Evolutionary conservation across 768 basidiomycete genomes (phyloP).

Genomic region (Russula foetens): DNA sequence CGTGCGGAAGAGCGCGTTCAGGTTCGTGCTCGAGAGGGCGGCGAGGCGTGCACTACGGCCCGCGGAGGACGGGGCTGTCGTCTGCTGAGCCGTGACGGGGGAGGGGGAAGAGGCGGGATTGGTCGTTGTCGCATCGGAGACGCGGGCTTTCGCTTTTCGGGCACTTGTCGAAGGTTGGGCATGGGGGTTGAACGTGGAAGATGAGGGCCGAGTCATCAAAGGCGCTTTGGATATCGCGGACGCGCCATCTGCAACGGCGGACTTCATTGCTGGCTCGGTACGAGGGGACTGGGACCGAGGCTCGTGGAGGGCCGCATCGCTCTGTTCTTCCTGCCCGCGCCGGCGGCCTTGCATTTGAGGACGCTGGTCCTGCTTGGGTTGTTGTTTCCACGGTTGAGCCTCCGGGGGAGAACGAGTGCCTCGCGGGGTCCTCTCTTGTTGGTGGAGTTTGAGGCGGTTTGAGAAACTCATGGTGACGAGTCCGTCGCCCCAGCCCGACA

Average conservation of each 20-base stretch:
- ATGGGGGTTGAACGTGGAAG: background rate
- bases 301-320: background rate
- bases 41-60: background rate
- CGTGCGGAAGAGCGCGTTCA: conserved; percentile 13
- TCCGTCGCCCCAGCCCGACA: conserved; percentile 1
- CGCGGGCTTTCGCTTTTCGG: too few relatives aligned
- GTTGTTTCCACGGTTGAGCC: background rate
- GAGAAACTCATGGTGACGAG: conserved; percentile 6
- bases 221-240: background rate
- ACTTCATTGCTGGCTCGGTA: background rate
- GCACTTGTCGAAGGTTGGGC: background rate
- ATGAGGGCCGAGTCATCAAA: background rate
- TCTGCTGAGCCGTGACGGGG: background rate
- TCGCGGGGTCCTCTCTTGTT: background rate
- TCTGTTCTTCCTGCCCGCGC: background rate
- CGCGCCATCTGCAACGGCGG: too few relatives aligned
- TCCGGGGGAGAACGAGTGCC: background rate
- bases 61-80: background rate
- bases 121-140: background rate
- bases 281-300: background rate
- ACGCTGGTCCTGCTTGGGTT: background rate
- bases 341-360: background rate
- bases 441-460: background rate
- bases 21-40: conserved; percentile 7
- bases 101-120: background rate